Conservation (phyloP, 2,329 filamentous ascomycete species). For the Pseudofabraea citricarpa region DNA sequence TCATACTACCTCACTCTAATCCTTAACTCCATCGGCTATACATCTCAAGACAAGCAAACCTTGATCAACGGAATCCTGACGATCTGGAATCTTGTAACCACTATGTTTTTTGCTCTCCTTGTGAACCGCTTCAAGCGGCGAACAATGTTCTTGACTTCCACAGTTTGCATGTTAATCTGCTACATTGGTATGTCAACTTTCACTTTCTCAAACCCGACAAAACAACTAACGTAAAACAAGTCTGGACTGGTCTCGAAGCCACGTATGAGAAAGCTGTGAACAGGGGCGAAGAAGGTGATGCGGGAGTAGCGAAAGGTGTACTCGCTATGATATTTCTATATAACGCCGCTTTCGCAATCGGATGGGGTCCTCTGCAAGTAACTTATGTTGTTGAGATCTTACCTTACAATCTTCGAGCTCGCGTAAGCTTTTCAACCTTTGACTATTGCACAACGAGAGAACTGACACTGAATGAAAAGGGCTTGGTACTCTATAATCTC, state of each 20-base stretch:
- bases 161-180: conserved; percentile 11
- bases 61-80: conserved; percentile 16
- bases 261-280: conserved; percentile 12
- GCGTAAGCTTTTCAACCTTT: neutral
- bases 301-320: conserved; percentile 11
- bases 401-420: neutral
- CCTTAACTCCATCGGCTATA: conserved; percentile 18
- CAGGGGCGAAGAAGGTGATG: conserved; percentile 3
- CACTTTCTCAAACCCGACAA: neutral
- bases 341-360: neutral
- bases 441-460: no score
- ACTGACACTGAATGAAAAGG: conserved; percentile 11
- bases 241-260: conserved; percentile 18
- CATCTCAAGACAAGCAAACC: conserved; percentile 11
- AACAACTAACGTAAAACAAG: no score
- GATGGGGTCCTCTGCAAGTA: conserved; percentile 1
- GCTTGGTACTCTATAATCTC: conserved; percentile 25
- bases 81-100: conserved; percentile 18
- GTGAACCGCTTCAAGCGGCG: conserved; percentile 17
- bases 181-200: conserved; percentile 12
- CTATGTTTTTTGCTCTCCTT: conserved; percentile 13
- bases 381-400: conserved; percentile 1
- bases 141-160: conserved; percentile 16
- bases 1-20: conserved; percentile 18
- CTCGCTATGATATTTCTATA: conserved; percentile 11